Evolutionary conservation across 257 asterid genomes (phyloP).

Genomic region (Solanum lycopersicoides): DNA sequence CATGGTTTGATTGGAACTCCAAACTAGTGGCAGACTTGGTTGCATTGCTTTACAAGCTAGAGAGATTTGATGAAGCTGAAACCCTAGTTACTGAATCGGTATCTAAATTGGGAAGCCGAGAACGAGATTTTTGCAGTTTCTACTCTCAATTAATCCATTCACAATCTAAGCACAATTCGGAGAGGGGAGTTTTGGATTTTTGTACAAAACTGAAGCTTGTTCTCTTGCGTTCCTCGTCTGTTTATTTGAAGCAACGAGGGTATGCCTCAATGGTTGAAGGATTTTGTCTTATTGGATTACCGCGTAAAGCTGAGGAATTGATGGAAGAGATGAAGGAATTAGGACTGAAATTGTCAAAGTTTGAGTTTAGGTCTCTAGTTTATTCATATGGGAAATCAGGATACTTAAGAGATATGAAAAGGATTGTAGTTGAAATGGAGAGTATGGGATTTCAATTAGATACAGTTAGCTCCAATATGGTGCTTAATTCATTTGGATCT

Average conservation of each 20-base stretch:
- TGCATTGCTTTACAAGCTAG: conserved; percentile 38
- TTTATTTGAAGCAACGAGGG: conserved; percentile 48
- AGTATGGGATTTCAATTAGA: conserved; percentile 55
- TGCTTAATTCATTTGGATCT: conserved; percentile 66
- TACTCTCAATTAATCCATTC: conserved; percentile 53
- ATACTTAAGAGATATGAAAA: conserved; percentile 60
- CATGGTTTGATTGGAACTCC: conserved; percentile 89
- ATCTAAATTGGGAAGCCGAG: conserved; percentile 28
- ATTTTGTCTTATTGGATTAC: conserved; percentile 52
- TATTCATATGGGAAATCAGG: conserved; percentile 77
- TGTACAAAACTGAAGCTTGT: conserved; percentile 28
- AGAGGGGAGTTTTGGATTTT: conserved; percentile 32
- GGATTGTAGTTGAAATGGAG: conserved; percentile 36
- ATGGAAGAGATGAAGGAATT: conserved; percentile 46
- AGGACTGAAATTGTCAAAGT: conserved; percentile 46
- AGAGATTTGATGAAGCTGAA: conserved; percentile 39
- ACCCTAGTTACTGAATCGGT: conserved; percentile 35
- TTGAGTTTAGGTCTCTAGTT: conserved; percentile 47
- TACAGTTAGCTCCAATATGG: conserved; percentile 71
- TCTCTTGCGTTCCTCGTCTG: conserved; percentile 35
- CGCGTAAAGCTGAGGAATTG: conserved; percentile 50
- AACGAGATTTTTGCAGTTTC: conserved; percentile 51
- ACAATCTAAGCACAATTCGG: conserved; percentile 38
- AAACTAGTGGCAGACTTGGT: conserved; percentile 71
- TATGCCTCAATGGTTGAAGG: conserved; percentile 53